These are phyloP conservation scores for Tulasnella sp. DNA, from an alignment of 768 basidiomycete species.

Conservation along the genomic window DNA sequence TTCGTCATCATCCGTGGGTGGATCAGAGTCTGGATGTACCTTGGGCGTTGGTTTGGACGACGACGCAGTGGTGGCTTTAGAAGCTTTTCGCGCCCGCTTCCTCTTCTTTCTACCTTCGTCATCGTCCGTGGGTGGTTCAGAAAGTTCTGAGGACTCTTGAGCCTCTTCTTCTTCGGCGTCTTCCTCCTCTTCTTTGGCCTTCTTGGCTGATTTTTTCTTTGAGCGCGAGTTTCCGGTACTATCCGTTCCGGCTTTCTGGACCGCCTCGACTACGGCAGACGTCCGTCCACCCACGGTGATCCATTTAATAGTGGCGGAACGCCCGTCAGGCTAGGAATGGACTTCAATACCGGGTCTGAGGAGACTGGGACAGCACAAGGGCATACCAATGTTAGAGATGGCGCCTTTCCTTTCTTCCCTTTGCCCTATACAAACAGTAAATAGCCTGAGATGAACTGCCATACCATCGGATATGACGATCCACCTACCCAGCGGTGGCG, in stretches of 20 bases:
- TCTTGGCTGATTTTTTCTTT: background rate
- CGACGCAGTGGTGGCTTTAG: background rate
- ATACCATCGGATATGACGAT: background rate
- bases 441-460: conserved; percentile 15
- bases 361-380: background rate
- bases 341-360: background rate
- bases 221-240: background rate
- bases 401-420: conserved; percentile 56
- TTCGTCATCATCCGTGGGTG: conserved; percentile 8
- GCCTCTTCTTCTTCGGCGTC: background rate
- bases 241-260: conserved; percentile 51
- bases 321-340: conserved; percentile 60
- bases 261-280: conserved; percentile 68
- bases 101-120: background rate
- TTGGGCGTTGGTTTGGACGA: background rate
- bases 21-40: background rate
- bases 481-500: conserved; percentile 64
- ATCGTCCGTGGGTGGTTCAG: background rate
- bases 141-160: conserved; percentile 10
- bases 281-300: conserved; percentile 77
- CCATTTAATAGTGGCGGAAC: conserved; percentile 73
- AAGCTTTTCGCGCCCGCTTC: background rate
- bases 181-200: background rate
- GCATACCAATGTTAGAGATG: conserved; percentile 52
- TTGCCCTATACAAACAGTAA: conserved; percentile 51